phyloP scores from a whole-genome alignment of 2,329 filamentous ascomycete genomes.

The Metarhizium rileyi region DNA sequence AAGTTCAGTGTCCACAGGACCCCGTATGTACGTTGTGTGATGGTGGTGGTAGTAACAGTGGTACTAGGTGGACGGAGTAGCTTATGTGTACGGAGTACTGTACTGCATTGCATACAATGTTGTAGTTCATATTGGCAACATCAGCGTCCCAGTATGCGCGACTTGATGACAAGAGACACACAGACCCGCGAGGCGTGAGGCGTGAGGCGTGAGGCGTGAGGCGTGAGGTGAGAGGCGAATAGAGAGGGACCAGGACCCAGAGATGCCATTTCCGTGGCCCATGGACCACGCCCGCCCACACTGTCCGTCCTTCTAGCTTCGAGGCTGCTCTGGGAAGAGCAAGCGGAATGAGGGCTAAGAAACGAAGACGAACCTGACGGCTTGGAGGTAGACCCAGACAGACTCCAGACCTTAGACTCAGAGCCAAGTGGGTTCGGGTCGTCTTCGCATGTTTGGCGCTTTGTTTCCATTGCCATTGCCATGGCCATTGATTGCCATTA shows the following conservation, averaged over 20 bases:
- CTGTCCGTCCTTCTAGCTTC: not conserved
- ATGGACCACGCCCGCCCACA: no score
- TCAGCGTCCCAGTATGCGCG: constrained; percentile 2
- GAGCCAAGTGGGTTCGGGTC: constrained; percentile 9
- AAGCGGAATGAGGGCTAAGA: no score
- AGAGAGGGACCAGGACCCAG: not conserved
- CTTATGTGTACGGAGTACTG: not conserved
- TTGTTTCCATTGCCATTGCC: constrained; percentile 1
- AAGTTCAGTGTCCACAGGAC: not conserved
- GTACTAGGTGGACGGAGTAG: not conserved
- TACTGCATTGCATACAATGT: not conserved
- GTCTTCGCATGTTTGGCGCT: constrained; percentile 2
- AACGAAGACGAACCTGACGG: no score
- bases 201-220: not conserved
- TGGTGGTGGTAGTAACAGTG: no score
- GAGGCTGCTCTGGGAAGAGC: not conserved
- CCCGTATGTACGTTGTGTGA: no score
- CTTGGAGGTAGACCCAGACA: no score
- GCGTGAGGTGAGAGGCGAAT: not conserved
- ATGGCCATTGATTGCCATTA: constrained; percentile 1
- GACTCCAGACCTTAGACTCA: not conserved
- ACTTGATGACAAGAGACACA: constrained; percentile 2
- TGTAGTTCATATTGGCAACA: not conserved
- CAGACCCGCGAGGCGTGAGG: not conserved
- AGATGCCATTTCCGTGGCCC: not conserved